Percentiles rank a stretch among this genome's conserved stretches.
Evolutionary conservation across 305 asterid species (phyloP).

Genomic region (Caryopteris hybrid): DNA sequence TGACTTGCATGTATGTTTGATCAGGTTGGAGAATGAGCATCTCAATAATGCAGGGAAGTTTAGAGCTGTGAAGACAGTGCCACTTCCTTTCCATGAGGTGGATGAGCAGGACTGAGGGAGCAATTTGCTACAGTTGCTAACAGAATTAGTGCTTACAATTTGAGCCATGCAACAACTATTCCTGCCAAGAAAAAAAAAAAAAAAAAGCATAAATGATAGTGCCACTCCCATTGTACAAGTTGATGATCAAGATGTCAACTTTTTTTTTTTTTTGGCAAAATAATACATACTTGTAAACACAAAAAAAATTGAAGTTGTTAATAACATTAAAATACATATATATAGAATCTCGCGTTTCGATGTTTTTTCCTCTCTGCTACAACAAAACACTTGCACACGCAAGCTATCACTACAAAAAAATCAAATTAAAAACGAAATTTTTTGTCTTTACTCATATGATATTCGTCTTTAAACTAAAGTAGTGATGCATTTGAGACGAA

Average conservation of each 20-base stretch:
- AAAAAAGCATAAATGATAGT: neutral
- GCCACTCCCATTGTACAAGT: conserved; percentile 6
- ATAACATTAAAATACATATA: no score
- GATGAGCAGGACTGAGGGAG: conserved; percentile 60
- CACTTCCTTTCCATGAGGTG: conserved; percentile 91
- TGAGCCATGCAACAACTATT: conserved; percentile 2
- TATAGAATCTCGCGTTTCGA: no score
- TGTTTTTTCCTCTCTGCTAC: no score
- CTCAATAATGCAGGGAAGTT: conserved; percentile 85
- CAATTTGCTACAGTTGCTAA: conserved; percentile 6
- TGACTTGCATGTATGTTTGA: neutral
- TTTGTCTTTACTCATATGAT: no score
- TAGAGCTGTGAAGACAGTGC: conserved; percentile 85
- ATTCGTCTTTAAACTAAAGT: no score
- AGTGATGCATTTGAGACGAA: no score
- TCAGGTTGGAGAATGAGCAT: conserved; percentile 98
- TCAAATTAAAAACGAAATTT: no score
- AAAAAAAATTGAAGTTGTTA: neutral
- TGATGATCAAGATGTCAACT: conserved; percentile 13
- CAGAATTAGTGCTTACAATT: neutral
- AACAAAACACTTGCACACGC: no score
- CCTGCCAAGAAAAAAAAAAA: neutral
- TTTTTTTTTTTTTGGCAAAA: neutral
- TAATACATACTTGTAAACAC: conserved; percentile 12
- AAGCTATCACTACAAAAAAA: no score